phyloP scores from a whole-genome alignment of 2,329 filamentous ascomycete species.

The Aspergillus texensis region DNA sequence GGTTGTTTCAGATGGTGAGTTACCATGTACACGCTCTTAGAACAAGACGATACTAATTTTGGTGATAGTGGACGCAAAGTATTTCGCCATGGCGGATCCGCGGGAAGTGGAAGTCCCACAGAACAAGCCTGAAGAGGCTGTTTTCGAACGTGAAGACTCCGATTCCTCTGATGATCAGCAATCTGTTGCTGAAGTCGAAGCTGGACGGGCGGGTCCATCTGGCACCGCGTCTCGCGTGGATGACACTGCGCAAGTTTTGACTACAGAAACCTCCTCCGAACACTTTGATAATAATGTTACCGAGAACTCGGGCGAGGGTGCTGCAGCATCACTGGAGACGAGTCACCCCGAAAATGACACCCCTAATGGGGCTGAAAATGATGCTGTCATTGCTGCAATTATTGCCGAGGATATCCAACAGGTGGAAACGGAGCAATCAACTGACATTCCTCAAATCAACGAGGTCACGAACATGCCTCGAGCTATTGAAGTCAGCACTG shows the following conservation, averaged over 20 bases:
- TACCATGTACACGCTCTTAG: not conserved
- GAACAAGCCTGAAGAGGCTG: constrained; percentile 34
- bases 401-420: constrained; percentile 34
- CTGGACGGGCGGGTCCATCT: constrained; percentile 33
- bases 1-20: constrained; percentile 39
- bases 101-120: constrained; percentile 23
- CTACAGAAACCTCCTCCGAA: not conserved
- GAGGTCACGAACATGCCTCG: constrained; percentile 9
- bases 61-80: constrained; percentile 35
- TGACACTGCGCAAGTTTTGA: not conserved
- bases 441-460: constrained; percentile 8
- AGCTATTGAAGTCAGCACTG: constrained; percentile 17
- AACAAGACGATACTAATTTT: constrained; percentile 10
- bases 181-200: constrained; percentile 20
- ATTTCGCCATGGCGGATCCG: constrained; percentile 41
- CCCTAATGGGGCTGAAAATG: constrained; percentile 20
- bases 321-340: not conserved
- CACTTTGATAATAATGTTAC: not conserved
- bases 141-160: constrained; percentile 30
- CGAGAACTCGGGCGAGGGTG: not conserved
- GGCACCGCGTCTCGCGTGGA: constrained; percentile 13
- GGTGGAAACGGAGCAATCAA: constrained; percentile 20
- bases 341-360: not conserved
- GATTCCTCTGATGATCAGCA: constrained; percentile 26
- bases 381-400: constrained; percentile 32